Percentiles rank a stretch among this genome's conserved stretches.
Conservation (phyloP, 768 basidiomycete genomes). For the Thelephora ganbajun region DNA sequence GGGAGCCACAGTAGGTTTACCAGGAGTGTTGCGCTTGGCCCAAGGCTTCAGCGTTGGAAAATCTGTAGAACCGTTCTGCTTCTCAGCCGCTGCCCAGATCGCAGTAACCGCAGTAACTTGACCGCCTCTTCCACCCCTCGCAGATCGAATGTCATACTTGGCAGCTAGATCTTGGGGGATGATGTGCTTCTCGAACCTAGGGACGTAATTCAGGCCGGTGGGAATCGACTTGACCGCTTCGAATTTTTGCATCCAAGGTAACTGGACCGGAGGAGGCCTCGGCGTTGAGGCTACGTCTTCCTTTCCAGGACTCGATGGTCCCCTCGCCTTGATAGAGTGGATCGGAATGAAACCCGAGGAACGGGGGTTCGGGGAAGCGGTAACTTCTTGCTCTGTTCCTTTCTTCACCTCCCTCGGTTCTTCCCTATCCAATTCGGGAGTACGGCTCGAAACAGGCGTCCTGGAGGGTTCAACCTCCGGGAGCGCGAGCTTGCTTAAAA, state of each 20-base stretch:
- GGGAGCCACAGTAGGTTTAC: neutral
- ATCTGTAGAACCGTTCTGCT: slow-evolving; percentile 4
- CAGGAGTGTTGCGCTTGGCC: slow-evolving; percentile 4
- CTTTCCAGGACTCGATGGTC: neutral
- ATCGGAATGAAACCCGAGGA: slow-evolving; percentile 69
- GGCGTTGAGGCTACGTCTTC: neutral
- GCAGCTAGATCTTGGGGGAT: slow-evolving; percentile 30
- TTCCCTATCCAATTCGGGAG: too few relatives aligned
- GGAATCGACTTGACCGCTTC: neutral
- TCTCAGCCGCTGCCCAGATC: slow-evolving; percentile 42
- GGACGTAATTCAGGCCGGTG: slow-evolving; percentile 2
- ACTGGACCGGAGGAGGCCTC: neutral
- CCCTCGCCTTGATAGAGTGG: slow-evolving; percentile 28
- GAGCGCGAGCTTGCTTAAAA: neutral
- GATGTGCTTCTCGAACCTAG: neutral
- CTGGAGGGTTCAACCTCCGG: neutral
- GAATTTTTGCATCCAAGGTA: neutral
- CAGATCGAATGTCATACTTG: slow-evolving; percentile 64
- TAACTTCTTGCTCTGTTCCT: neutral
- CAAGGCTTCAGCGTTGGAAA: slow-evolving; percentile 2
- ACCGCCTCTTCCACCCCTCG: slow-evolving; percentile 65
- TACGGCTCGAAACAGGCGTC: too few relatives aligned
- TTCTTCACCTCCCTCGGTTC: too few relatives aligned
- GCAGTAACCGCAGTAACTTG: slow-evolving; percentile 60
- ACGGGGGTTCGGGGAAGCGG: slow-evolving; percentile 46